phyloP scores from a whole-genome alignment of 345 rosid species.

The Eucalyptus sp. region DNA sequence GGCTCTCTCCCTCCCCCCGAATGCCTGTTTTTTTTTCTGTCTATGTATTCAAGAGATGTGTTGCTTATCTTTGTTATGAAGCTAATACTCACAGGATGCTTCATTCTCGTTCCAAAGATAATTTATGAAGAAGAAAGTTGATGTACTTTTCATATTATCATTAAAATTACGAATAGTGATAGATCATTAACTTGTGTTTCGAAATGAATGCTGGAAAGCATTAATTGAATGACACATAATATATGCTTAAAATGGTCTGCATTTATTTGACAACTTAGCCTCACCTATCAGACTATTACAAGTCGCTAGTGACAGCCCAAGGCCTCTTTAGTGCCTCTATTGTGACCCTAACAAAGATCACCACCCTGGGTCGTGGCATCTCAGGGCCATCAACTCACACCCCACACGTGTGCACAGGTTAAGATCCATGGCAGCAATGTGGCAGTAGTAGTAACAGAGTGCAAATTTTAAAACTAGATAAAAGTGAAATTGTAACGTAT shows the following conservation, averaged over 20 bases:
- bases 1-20: neutral
- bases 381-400: neutral
- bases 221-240: neutral
- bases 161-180: neutral
- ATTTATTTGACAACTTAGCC: neutral
- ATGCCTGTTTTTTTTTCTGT: neutral
- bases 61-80: neutral
- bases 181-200: neutral
- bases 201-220: neutral
- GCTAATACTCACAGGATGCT: neutral
- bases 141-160: neutral
- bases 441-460: neutral
- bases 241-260: neutral
- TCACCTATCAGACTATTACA: neutral
- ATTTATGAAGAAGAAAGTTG: neutral
- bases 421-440: neutral
- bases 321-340: neutral
- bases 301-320: neutral
- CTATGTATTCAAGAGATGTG: neutral
- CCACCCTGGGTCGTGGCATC: neutral
- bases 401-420: neutral
- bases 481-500: neutral
- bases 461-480: neutral
- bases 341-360: neutral
- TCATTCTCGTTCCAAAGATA: neutral